Evolutionary conservation across 2,329 filamentous ascomycete genomes (phyloP).

Genomic region (Colletotrichum orchidophilum): DNA sequence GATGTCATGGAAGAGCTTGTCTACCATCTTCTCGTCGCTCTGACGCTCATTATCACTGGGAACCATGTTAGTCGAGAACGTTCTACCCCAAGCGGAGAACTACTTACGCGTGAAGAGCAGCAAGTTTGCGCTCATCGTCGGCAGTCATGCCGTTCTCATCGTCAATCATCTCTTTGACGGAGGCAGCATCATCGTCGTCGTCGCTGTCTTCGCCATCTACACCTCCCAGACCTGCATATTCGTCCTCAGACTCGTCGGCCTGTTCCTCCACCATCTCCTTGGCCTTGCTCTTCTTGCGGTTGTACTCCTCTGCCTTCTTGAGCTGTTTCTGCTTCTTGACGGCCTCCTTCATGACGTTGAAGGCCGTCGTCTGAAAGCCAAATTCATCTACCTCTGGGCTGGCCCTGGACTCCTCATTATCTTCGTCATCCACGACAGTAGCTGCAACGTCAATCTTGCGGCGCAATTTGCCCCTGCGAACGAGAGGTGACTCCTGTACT

Average conservation of each 20-base stretch:
- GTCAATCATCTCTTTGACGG: constrained; percentile 89
- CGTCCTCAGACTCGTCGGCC: constrained; percentile 96
- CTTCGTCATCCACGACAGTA: constrained; percentile 51
- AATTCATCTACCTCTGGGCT: constrained; percentile 44
- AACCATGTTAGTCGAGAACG: constrained; percentile 20
- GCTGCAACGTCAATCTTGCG: constrained; percentile 53
- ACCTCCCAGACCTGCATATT: constrained; percentile 94
- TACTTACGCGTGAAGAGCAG: constrained; percentile 90
- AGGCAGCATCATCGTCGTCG: constrained; percentile 75
- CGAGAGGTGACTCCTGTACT: constrained; percentile 71
- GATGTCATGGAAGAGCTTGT: constrained; percentile 92
- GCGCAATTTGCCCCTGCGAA: constrained; percentile 66
- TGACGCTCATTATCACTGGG: constrained; percentile 79
- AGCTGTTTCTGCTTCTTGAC: constrained; percentile 65
- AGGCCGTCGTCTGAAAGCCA: constrained; percentile 61
- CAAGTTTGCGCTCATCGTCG: constrained; percentile 82
- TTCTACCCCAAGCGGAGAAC: background rate
- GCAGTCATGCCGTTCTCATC: constrained; percentile 77
- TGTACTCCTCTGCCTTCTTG: constrained; percentile 65
- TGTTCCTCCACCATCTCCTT: constrained; percentile 91
- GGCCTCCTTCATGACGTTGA: constrained; percentile 75
- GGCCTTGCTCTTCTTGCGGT: constrained; percentile 88
- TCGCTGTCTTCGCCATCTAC: constrained; percentile 86
- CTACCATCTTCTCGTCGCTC: constrained; percentile 85
- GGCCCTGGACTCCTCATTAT: constrained; percentile 39